These are phyloP conservation scores for Lyophyllum semitale DNA, from an alignment of 768 basidiomycete species.

Conservation along the genomic window DNA sequence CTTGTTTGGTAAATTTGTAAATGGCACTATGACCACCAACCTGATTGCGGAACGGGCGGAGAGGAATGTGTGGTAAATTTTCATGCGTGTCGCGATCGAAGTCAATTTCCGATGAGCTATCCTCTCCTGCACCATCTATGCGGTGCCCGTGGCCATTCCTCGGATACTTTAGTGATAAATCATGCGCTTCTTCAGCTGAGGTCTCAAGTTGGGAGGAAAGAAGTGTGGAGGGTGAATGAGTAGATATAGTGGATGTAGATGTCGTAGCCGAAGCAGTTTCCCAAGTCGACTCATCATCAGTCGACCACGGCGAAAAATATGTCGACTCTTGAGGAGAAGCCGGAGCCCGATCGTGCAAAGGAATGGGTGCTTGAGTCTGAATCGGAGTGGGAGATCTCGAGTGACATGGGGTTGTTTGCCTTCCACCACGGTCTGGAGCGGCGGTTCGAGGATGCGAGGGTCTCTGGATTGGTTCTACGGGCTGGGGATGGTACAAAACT, in stretches of 20 bases:
- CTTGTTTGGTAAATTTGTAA: conserved; percentile 96
- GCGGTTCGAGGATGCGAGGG: conserved; percentile 3
- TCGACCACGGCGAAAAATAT: conserved; percentile 65
- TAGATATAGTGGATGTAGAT: conserved; percentile 60
- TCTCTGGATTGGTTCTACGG: conserved; percentile 22
- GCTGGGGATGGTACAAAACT: conserved; percentile 13
- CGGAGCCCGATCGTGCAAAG: conserved; percentile 24
- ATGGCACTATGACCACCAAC: conserved; percentile 97
- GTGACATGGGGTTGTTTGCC: conserved; percentile 26
- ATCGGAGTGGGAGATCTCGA: conserved; percentile 43
- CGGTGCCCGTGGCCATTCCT: neutral
- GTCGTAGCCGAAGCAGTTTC: conserved; percentile 70
- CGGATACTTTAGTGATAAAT: conserved; percentile 4
- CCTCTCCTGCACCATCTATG: conserved; percentile 2
- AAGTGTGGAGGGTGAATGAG: conserved; percentile 32
- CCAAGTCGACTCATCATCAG: conserved; percentile 79
- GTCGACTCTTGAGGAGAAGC: conserved; percentile 35
- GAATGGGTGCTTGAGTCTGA: conserved; percentile 28
- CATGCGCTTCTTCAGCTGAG: conserved; percentile 4
- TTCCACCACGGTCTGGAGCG: conserved; percentile 18
- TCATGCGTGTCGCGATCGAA: conserved; percentile 44
- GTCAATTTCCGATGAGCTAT: conserved; percentile 34
- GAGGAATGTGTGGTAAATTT: conserved; percentile 82
- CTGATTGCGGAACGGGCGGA: conserved; percentile 95
- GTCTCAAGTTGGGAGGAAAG: conserved; percentile 16